Percentiles rank a stretch among this genome's conserved stretches.
Conservation (phyloP, 2,329 filamentous ascomycete species). For the Byssochlamys sp. region DNA sequence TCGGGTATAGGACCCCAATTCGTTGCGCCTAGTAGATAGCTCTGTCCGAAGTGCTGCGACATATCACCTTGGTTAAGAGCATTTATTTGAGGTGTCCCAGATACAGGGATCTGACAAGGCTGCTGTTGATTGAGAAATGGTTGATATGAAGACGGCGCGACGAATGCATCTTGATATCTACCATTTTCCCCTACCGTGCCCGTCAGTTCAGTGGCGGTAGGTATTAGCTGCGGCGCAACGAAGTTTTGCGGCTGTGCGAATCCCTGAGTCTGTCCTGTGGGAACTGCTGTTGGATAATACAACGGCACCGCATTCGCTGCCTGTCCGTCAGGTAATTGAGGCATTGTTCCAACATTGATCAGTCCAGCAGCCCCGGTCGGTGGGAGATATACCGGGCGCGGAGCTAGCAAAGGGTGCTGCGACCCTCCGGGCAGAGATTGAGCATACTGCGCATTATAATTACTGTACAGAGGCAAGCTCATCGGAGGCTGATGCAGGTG, state of each 20-base stretch:
- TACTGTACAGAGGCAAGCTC: slow-evolving; percentile 10
- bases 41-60: background rate
- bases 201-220: background rate
- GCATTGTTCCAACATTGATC: background rate
- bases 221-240: background rate
- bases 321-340: slow-evolving; percentile 1
- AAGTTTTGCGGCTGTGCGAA: background rate
- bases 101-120: slow-evolving; percentile 6
- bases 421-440: slow-evolving; percentile 20
- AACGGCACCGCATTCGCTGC: slow-evolving; percentile 7
- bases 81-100: background rate
- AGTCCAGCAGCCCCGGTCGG: slow-evolving; percentile 1
- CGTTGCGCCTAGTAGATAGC: background rate
- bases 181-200: background rate
- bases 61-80: background rate
- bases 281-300: slow-evolving; percentile 8
- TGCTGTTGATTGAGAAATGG: background rate
- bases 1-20: background rate
- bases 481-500: slow-evolving; percentile 14
- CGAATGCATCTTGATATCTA: background rate
- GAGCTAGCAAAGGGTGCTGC: slow-evolving; percentile 26
- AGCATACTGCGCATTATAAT: slow-evolving; percentile 13
- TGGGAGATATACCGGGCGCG: slow-evolving; percentile 14
- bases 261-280: background rate
- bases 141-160: background rate